A percentile compares a stretch with the other conserved stretches of the same genome.
Conservation (phyloP, 495 filamentous ascomycete species). For the Aspergillus ellipticus region DNA sequence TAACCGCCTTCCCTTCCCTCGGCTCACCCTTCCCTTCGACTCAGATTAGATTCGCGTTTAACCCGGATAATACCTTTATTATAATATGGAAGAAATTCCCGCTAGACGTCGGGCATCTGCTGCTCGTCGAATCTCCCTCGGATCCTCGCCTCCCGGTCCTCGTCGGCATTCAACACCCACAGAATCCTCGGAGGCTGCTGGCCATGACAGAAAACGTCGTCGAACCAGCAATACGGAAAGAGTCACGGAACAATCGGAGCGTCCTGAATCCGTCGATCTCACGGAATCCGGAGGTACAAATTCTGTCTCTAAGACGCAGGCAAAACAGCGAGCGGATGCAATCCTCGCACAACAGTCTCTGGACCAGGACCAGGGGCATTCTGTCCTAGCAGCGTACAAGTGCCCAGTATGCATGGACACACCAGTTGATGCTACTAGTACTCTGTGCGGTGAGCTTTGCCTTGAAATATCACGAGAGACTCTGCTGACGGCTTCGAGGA, state of each 20-base stretch:
- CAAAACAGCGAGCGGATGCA: slow-evolving; percentile 47
- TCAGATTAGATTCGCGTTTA: neutral
- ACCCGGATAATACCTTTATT: too few relatives aligned
- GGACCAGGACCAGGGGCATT: slow-evolving; percentile 41
- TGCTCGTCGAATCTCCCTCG: neutral
- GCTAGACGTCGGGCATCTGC: neutral
- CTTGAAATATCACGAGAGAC: neutral
- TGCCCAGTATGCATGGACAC: slow-evolving; percentile 89
- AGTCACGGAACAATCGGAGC: neutral
- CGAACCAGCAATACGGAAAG: slow-evolving; percentile 23
- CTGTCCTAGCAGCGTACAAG: slow-evolving; percentile 53
- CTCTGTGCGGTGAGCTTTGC: slow-evolving; percentile 70
- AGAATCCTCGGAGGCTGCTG: slow-evolving; percentile 5
- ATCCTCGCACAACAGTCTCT: slow-evolving; percentile 48
- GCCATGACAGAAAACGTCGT: slow-evolving; percentile 22
- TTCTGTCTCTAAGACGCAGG: slow-evolving; percentile 41
- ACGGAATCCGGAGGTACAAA: slow-evolving; percentile 51
- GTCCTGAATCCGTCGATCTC: slow-evolving; percentile 58
- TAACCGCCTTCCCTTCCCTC: neutral
- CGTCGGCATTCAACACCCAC: neutral
- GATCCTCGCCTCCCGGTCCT: neutral
- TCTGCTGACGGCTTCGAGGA: slow-evolving; percentile 42
- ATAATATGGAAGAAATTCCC: neutral
- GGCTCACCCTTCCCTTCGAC: neutral
- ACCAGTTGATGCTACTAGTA: slow-evolving; percentile 67